Evolutionary conservation across 768 basidiomycete species (phyloP).

Genomic region (Mycena galopus): DNA sequence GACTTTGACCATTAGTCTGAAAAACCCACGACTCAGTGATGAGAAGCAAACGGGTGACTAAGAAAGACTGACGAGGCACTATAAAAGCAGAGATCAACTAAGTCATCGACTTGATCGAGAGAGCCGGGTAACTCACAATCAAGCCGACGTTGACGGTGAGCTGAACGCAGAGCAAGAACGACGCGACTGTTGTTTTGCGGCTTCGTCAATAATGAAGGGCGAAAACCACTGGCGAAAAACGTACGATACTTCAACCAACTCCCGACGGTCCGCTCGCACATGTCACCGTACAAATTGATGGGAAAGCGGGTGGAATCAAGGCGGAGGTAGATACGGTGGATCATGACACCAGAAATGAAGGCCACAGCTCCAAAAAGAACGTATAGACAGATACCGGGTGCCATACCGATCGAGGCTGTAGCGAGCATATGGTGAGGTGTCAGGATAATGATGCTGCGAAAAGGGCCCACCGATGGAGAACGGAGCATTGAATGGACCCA

Average conservation of each 20-base stretch:
- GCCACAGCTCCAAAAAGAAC: constrained; percentile 10
- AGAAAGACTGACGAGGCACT: constrained; percentile 4
- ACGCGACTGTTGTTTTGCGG: background rate
- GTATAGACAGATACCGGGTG: constrained; percentile 11
- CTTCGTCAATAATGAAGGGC: background rate
- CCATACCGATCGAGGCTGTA: constrained; percentile 19
- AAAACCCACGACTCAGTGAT: background rate
- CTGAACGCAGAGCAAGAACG: constrained; percentile 15
- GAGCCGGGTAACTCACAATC: background rate
- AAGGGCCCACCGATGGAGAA: constrained; percentile 10
- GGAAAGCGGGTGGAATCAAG: constrained; percentile 12
- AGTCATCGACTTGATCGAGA: background rate
- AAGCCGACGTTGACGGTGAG: constrained; percentile 19
- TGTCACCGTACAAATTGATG: constrained; percentile 12
- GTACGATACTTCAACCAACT: constrained; percentile 18
- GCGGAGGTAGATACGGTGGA: constrained; percentile 14
- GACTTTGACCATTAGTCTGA: constrained; percentile 16
- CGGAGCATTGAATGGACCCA: constrained; percentile 13
- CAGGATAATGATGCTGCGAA: background rate
- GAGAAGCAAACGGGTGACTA: background rate
- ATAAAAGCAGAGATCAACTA: background rate
- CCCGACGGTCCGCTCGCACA: constrained; percentile 13
- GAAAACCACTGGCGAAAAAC: background rate
- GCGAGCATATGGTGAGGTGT: background rate
- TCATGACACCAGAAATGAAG: constrained; percentile 16